Evolutionary conservation across 352 stramenopile species (phyloP), one percentile per base, ranked within the genome.

Genomic region (Pythium pyrilobum): DNA sequence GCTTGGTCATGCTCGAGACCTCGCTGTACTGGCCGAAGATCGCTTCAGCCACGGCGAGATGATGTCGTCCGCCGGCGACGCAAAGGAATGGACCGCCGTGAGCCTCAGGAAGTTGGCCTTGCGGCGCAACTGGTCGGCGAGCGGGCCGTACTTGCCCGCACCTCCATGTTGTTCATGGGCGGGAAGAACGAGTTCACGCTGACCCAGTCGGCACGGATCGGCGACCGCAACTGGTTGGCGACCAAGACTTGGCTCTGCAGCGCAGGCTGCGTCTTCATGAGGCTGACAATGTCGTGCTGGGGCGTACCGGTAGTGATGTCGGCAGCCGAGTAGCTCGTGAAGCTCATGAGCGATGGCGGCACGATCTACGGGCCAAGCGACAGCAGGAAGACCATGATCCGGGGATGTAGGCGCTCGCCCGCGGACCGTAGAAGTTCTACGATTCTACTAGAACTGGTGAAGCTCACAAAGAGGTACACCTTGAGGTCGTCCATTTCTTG

Each of bases 401-500:
- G 67, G 12, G 66, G 34, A 6, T 41, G 7, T 6, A 39, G 33
- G 44, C 70, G 33, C 34, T 53, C 0, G 42, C 29, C 37, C 74
- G 66, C 0, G 66, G 69, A 7, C 69, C 69, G 49, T 72, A 76
- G 57, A 81, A 78, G 37, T 25, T 25, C n/a, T n/a, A 72, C 48
- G 18, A 68, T 66, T 38, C 76, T 78, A 38, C 75, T 66, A 6
- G 65, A 59, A 2, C 71, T 66, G 0, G 68, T 68, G 20, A 81
- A 53, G 52, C 65, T 74, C 23, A 81, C 57, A 18, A 81, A 37
- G 24, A 52, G 55, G 41, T 67, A 52, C 20, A 81, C 63, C 6
- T 66, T 69, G 55, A 77, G 71, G 45, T 77, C 71, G 36, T 81
- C 56, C 68, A 77, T 77, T 33, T 76, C 64, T 32, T 81, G 68